Evolutionary conservation across 139 green algal species (phyloP).

Genomic region (Chlorella sp.): DNA sequence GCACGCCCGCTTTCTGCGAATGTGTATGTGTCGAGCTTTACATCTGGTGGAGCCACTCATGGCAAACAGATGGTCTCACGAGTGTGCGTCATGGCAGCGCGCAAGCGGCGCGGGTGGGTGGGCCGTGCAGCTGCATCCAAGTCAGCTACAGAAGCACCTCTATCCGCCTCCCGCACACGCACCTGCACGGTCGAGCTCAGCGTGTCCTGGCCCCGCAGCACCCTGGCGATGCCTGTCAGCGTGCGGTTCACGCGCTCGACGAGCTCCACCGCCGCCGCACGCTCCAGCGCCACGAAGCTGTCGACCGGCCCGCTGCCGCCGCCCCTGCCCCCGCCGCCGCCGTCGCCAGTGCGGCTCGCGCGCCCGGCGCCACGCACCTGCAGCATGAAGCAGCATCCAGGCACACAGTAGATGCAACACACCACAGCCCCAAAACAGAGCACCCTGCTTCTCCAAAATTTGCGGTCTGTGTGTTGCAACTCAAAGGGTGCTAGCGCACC

Average conservation of each 20-base stretch:
- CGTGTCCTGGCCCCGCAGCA: slow-evolving; percentile 32
- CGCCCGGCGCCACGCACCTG: slow-evolving; percentile 3
- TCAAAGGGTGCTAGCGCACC: background rate
- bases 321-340: background rate
- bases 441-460: background rate
- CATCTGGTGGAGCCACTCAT: too few relatives aligned
- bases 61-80: too few relatives aligned
- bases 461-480: background rate
- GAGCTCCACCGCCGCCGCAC: slow-evolving; percentile 23
- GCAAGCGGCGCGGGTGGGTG: too few relatives aligned
- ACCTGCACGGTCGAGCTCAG: slow-evolving; percentile 38
- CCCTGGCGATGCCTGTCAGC: slow-evolving; percentile 29
- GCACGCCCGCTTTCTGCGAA: slow-evolving; percentile 24
- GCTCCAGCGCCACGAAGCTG: slow-evolving; percentile 56
- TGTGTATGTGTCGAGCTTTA: too few relatives aligned
- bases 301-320: slow-evolving; percentile 29
- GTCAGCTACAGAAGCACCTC: too few relatives aligned
- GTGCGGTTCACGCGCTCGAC: slow-evolving; percentile 29
- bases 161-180: too few relatives aligned
- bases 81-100: too few relatives aligned
- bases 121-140: too few relatives aligned
- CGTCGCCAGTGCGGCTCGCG: background rate
- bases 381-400: background rate
- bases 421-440: background rate
- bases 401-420: background rate